Evolutionary conservation across 148 eudicot genomes (phyloP), one percentile per base, ranked within the genome.

Genomic region (Talinum fruticosum): DNA sequence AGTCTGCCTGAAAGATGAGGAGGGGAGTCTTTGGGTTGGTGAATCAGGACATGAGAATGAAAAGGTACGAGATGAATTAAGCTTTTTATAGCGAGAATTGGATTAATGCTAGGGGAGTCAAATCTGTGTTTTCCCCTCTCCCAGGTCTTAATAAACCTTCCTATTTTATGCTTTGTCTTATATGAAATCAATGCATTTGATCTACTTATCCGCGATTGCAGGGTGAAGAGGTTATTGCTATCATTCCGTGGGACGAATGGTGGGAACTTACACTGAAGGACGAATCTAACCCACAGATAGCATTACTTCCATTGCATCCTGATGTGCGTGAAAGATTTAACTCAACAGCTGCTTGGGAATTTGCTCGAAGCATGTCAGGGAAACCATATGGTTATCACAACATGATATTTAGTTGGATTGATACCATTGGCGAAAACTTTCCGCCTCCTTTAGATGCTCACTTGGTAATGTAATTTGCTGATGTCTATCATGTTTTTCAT

Each of bases 391-490:
- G 99, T 72, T 96, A 96, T 74, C 99, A 96, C 75, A 96, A 96
- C 87, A 96, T 96, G 99, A 96, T 96, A 66, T 96, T 96, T 87
- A 96, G 99, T 85, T 96, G 99, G 99, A 93, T 96, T 77, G 99
- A 96, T 80, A 96, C 99, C 71, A 81, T 96, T 59, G 88, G 89
- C 47, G 99, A 96, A 76, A 96, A 96, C 86, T 96, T 85, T 76
- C 99, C 99, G 15, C 99, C 99, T 45, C 97, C 97, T 79, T 89
- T 96, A 84, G 99, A 96, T 93, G 92, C 99, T 90, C 93, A 96
- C 92, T 96, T 96, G 99, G 99, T 96, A 66, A 69, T 5, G 54
- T 15, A 41, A 71, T 47, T 30, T 32, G 57, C 23, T 18, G n/a
- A 10, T n/a, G 30, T 29, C 10, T 6, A 44, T 61, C 4, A 51